These are phyloP conservation scores for Lagenidium giganteum DNA, from an alignment of 352 stramenopile species.

Conservation along the genomic window DNA sequence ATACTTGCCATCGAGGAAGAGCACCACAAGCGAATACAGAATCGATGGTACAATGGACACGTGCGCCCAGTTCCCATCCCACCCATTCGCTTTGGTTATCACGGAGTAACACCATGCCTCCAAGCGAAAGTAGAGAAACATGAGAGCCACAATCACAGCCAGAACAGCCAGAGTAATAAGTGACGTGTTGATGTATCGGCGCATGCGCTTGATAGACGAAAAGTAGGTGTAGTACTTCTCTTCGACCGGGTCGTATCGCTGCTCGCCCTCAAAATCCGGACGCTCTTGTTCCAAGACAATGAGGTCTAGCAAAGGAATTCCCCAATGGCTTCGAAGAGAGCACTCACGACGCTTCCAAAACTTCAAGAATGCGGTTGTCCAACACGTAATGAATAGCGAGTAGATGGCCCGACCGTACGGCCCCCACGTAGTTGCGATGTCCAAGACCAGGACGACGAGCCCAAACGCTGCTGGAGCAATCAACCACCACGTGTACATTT, in stretches of 20 bases:
- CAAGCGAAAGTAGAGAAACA: constrained; percentile 80
- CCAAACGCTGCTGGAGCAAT: constrained; percentile 87
- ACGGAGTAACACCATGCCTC: constrained; percentile 62
- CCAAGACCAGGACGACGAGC: constrained; percentile 83
- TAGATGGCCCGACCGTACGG: constrained; percentile 74
- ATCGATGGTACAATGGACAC: constrained; percentile 64
- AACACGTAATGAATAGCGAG: constrained; percentile 88
- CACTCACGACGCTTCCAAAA: constrained; percentile 90
- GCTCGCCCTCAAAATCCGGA: constrained; percentile 64
- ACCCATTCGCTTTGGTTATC: constrained; percentile 57
- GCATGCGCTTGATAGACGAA: constrained; percentile 63
- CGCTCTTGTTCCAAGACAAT: constrained; percentile 49
- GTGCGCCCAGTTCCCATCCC: constrained; percentile 62
- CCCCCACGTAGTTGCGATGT: constrained; percentile 46
- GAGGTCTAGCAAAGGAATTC: constrained; percentile 37
- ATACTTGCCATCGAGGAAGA: constrained; percentile 83
- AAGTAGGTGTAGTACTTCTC: constrained; percentile 84
- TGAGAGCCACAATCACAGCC: constrained; percentile 58
- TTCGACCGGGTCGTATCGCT: constrained; percentile 72
- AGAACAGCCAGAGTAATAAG: constrained; percentile 65
- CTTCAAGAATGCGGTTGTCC: constrained; percentile 87
- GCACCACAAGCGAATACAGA: constrained; percentile 67
- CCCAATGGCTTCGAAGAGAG: constrained; percentile 83
- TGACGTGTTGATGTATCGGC: constrained; percentile 74
- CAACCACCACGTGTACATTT: constrained; percentile 94